Percentiles rank a stretch among this genome's conserved stretches.
Evolutionary conservation across 306 rosid species (phyloP).

Genomic region (Prosopis cineraria): DNA sequence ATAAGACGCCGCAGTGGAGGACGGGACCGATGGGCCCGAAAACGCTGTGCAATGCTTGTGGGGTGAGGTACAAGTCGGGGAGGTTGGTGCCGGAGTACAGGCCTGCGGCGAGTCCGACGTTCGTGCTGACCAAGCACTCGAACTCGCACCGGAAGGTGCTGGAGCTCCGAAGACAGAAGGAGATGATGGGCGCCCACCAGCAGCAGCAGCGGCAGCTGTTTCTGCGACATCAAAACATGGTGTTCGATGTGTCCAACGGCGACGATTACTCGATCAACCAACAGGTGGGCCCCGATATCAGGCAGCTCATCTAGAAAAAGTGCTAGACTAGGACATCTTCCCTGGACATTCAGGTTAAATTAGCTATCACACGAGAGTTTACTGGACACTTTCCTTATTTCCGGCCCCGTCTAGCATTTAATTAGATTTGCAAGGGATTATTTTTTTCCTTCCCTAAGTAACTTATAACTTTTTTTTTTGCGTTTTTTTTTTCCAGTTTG

Average conservation of each 20-base stretch:
- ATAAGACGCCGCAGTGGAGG: slow-evolving; percentile 94
- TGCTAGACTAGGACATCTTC: slow-evolving; percentile 36
- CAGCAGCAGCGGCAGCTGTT: slow-evolving; percentile 49
- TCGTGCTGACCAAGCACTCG: slow-evolving; percentile 84
- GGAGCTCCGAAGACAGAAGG: slow-evolving; percentile 94
- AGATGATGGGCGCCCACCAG: slow-evolving; percentile 48
- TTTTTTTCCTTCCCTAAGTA: slow-evolving; percentile 26
- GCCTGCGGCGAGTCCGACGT: slow-evolving; percentile 95
- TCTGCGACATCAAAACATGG: slow-evolving; percentile 50
- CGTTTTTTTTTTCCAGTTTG: neutral
- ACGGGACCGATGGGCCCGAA: slow-evolving; percentile 92
- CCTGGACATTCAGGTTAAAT: slow-evolving; percentile 11
- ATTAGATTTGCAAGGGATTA: neutral
- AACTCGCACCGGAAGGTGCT: slow-evolving; percentile 93
- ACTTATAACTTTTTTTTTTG: neutral
- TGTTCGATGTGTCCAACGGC: slow-evolving; percentile 66
- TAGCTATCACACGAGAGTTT: too few relatives aligned
- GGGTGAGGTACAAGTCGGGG: slow-evolving; percentile 87
- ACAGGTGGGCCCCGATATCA: slow-evolving; percentile 62
- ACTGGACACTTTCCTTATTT: neutral
- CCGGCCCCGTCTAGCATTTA: neutral
- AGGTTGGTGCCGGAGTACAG: slow-evolving; percentile 87
- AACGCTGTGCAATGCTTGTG: slow-evolving; percentile 83
- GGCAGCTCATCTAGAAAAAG: slow-evolving; percentile 59
- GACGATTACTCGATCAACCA: slow-evolving; percentile 86